These are phyloP conservation scores for Tulasnella sp. DNA, from an alignment of 768 basidiomycete genomes.

Conservation along the genomic window DNA sequence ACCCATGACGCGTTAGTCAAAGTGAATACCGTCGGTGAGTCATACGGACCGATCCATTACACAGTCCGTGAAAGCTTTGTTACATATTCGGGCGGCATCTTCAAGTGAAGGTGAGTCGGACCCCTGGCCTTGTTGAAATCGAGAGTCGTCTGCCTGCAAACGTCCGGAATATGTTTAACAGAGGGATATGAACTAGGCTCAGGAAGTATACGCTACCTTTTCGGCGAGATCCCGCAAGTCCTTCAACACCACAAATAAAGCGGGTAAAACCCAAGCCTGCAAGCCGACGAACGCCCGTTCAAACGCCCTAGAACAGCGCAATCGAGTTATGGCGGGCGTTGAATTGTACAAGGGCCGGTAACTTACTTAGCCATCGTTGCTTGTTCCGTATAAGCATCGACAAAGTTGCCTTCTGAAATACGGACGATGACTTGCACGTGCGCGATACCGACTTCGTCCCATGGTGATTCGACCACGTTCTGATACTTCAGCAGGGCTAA, in stretches of 20 bases:
- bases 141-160: conserved; percentile 31
- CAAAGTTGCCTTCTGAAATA: conserved; percentile 55
- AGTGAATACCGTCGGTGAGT: conserved; percentile 25
- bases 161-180: background rate
- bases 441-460: conserved; percentile 81
- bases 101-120: conserved; percentile 58
- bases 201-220: no score
- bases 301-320: conserved; percentile 45
- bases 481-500: conserved; percentile 39
- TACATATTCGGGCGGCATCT: conserved; percentile 76
- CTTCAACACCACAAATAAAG: conserved; percentile 68
- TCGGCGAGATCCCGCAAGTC: conserved; percentile 81
- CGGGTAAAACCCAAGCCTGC: conserved; percentile 79
- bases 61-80: conserved; percentile 84
- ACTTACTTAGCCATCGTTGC: conserved; percentile 67
- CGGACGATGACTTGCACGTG: conserved; percentile 70
- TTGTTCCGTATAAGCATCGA: conserved; percentile 76
- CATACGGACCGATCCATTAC: conserved; percentile 64
- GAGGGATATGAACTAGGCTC: background rate
- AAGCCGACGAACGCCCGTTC: conserved; percentile 72
- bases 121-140: conserved; percentile 41
- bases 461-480: conserved; percentile 60
- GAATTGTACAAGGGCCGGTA: background rate
- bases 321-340: background rate
- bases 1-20: background rate